Base-by-base conservation (phyloP, 2,329 filamentous ascomycete genomes). In the Aspergillus sp. region DNA sequence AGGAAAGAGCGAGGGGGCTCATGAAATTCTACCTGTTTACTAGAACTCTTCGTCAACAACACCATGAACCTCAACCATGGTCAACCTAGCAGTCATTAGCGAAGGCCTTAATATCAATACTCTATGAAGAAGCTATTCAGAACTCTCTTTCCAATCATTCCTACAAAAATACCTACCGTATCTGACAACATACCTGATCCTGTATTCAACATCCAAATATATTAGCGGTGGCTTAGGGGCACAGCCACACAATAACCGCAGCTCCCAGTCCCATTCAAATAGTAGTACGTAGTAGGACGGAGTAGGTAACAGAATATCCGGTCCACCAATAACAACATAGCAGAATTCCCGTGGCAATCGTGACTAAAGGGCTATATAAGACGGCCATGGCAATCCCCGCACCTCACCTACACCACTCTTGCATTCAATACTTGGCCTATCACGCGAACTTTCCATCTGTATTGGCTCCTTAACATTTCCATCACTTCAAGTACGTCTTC, bases 171-270 rank as follows among this genome's bases (percentile, higher is more conserved):
- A 37, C 14, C 27, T 11, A 19, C 19, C 19, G 19, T 19, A 9
- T 11, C 9, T 31, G 27, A 31, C 9, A 31, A 24, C 23, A 6
- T 31, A 31, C 9, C 27, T 31, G 40, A 43, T 4, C 17, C 9
- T 43, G 9, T 11, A 43, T 43, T 21, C n/a, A 47, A 15, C 9
- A 40, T 40, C 17, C 37, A 24, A 19, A 7, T 33, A 23, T 19
- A 27, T 41, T 24, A 35, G 24, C 6, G 8, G 21, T 59, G 61
- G 55, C 59, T 59, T 33, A 56, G 60, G 59, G 9, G 37, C 53
- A 43, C 45, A 55, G 53, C 53, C 53, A 55, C 53, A 43, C 17
- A 43, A 6, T 12, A 6, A 19, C 47, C 12, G 17, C 9, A 9
- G 27, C 27, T 31, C 27, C 27, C 9, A 9, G 27, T 8, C 9